Evolutionary conservation across 108 stramenopile genomes (phyloP), one percentile per base, ranked within the genome.

Genomic region (Craspedostauros australis): DNA sequence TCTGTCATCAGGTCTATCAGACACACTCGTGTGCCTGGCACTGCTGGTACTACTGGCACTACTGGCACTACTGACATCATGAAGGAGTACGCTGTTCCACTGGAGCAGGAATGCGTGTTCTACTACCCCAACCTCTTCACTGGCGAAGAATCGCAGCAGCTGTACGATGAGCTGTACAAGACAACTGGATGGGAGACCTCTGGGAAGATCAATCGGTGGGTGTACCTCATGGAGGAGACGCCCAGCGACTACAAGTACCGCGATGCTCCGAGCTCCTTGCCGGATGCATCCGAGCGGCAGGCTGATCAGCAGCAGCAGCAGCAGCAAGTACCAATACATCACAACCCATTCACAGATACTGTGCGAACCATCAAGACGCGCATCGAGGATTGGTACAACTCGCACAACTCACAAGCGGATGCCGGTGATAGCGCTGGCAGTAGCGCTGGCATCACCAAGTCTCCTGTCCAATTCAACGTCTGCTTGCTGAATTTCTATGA

Each of bases 181-280:
- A 57, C 53, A 29, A 78, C 76, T 11, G 67, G 71, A 15, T 84
- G 83, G 83, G 76, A 80, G 50, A 84, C 65, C 22, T 76, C 73
- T 7, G 47, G 77, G 22, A 84, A 84, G 36, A 84, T 84, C 50
- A 84, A 84, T 60, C 76, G 83, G 19, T 84, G 77, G 76, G 83
- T 84, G 14, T 40, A 62, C 27, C 57, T 84, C 21, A 31, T 24
- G 1, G 41, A 42, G 16, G 26, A 50, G 19, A 36, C 29, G 24
- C 39, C 21, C 21, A 34, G 18, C 9, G 57, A 49, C 28, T 72
- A 76, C 25, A 37, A 36, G 6, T 78, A 82, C 39, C 79, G 74
- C 39, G 79, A 77, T 66, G 76, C 72, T 24, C 83, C 79, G 15
- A 71, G 56, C 32, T 41, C 28, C 39, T 41, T 25, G 53, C 53